These are phyloP conservation scores for Lunasporangiospora selenospora DNA, from an alignment of 192 early-diverging fungal species.

Conservation along the genomic window DNA sequence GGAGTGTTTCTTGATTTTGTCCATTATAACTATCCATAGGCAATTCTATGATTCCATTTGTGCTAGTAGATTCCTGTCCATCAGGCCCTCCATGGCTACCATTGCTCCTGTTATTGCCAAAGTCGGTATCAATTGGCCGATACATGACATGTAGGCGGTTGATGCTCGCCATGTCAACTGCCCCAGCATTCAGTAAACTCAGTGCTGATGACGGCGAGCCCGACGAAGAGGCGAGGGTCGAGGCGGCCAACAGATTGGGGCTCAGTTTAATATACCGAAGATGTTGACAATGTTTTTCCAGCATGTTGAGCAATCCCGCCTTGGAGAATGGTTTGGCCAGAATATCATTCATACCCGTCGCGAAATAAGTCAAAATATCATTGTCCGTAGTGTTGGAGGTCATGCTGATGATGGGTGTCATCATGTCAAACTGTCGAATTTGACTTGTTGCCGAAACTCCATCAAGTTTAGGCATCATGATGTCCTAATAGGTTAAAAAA, in stretches of 20 bases:
- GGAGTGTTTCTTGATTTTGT: constrained; percentile 6
- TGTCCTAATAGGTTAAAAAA: constrained; percentile 53
- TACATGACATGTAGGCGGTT: constrained; percentile 27
- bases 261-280: constrained; percentile 49
- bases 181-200: neutral
- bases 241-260: neutral
- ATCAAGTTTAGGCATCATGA: constrained; percentile 75
- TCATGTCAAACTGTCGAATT: constrained; percentile 73
- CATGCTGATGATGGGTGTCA: constrained; percentile 81
- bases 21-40: too few relatives aligned
- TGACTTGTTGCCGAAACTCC: constrained; percentile 73
- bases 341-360: constrained; percentile 79
- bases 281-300: constrained; percentile 66
- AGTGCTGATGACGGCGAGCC: neutral
- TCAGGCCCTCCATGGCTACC: neutral
- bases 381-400: constrained; percentile 70
- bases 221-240: neutral
- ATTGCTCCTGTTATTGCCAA: constrained; percentile 1
- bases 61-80: too few relatives aligned
- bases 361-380: constrained; percentile 71
- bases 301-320: constrained; percentile 52
- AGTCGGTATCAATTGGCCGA: neutral
- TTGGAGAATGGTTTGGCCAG: constrained; percentile 74
- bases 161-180: neutral
- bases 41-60: too few relatives aligned